phyloP scores from a whole-genome alignment of 345 rosid genomes.

The Salix arbutifolia region DNA sequence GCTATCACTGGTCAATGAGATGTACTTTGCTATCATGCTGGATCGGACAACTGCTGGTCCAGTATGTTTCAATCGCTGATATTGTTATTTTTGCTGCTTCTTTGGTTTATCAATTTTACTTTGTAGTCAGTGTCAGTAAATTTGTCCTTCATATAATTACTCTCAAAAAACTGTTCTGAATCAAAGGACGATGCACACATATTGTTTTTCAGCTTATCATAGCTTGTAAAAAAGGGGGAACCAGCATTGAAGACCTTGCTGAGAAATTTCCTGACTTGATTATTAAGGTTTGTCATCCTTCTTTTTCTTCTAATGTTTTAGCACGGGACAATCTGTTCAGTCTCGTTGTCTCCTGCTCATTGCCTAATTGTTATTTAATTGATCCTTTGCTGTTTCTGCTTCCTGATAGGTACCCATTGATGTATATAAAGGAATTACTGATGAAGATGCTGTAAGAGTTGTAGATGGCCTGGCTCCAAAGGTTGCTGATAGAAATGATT shows the following conservation, averaged over 20 bases:
- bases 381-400: constrained; percentile 2
- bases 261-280: constrained; percentile 98
- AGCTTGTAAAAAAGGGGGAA: constrained; percentile 94
- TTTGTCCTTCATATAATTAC: background rate
- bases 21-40: constrained; percentile 95
- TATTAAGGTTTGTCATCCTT: constrained; percentile 53
- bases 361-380: constrained; percentile 8
- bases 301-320: constrained; percentile 12
- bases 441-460: constrained; percentile 95
- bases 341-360: constrained; percentile 5
- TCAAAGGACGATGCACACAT: background rate
- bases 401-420: constrained; percentile 78
- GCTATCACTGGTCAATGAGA: constrained; percentile 90
- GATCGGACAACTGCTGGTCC: constrained; percentile 97
- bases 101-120: constrained; percentile 2
- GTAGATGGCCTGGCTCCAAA: constrained; percentile 92
- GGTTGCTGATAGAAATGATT: constrained; percentile 70
- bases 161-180: background rate
- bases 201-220: constrained; percentile 70
- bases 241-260: constrained; percentile 99
- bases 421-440: constrained; percentile 89
- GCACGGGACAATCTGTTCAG: background rate
- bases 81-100: background rate
- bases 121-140: background rate
- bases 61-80: constrained; percentile 42